A percentile compares a stretch with the other conserved stretches of the same genome.
These are phyloP conservation scores for Nicotiana noctiflora DNA, from an alignment of 257 asterid species.

Conservation along the genomic window DNA sequence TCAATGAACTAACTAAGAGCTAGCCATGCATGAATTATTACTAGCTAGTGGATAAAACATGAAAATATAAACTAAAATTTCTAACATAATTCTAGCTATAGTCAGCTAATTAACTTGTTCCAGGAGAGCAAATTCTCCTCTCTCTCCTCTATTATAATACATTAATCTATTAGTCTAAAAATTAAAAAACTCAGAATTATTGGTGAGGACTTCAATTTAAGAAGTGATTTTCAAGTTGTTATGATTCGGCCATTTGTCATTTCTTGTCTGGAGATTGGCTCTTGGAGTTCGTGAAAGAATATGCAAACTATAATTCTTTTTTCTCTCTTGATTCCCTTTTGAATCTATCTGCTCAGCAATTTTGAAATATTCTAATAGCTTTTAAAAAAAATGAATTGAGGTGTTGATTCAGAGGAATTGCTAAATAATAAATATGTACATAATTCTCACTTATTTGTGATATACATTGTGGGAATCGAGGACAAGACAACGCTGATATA, in stretches of 20 bases:
- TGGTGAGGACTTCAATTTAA: background rate
- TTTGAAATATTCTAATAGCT: background rate
- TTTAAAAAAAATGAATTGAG: background rate
- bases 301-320: background rate
- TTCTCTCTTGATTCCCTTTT: background rate
- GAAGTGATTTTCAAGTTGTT: background rate
- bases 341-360: background rate
- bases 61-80: background rate
- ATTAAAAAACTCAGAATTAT: background rate
- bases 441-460: background rate
- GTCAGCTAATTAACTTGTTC: background rate
- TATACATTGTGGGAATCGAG: background rate
- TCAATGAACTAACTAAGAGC: background rate
- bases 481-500: background rate
- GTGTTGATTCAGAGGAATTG: background rate
- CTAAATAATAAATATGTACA: background rate
- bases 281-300: constrained; percentile 25
- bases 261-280: constrained; percentile 12
- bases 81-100: background rate
- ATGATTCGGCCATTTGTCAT: constrained; percentile 8
- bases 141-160: constrained; percentile 18
- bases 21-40: constrained; percentile 9
- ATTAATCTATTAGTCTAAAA: background rate
- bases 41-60: constrained; percentile 6
- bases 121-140: background rate